Evolutionary conservation across 1,139 yeast species (phyloP).

Genomic region (Geotrichum australiense): DNA sequence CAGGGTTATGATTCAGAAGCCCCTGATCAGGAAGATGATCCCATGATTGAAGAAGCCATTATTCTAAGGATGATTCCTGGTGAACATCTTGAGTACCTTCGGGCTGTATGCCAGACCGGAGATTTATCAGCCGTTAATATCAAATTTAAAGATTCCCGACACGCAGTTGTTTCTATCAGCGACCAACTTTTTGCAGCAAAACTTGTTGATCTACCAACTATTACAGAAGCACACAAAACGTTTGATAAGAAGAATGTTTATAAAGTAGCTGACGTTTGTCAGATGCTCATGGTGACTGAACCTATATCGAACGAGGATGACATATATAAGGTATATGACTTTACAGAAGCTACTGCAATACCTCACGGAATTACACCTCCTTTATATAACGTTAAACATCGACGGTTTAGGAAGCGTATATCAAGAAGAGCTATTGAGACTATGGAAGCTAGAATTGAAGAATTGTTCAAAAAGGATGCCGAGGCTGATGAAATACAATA

Average conservation of each 20-base stretch:
- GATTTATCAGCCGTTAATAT: conserved; percentile 67
- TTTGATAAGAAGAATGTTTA: conserved; percentile 83
- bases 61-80: conserved; percentile 75
- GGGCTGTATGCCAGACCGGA: conserved; percentile 72
- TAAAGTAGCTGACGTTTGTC: conserved; percentile 81
- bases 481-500: conserved; percentile 78
- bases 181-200: conserved; percentile 71
- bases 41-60: conserved; percentile 80
- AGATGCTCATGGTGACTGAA: conserved; percentile 71
- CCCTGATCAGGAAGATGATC: conserved; percentile 93
- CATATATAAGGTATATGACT: conserved; percentile 37
- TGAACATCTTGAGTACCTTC: conserved; percentile 68
- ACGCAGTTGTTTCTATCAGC: conserved; percentile 58
- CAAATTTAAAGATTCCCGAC: conserved; percentile 73
- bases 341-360: conserved; percentile 42
- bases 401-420: conserved; percentile 48
- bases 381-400: conserved; percentile 46
- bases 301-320: conserved; percentile 54
- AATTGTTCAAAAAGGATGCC: conserved; percentile 64
- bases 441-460: conserved; percentile 74
- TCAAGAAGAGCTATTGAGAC: conserved; percentile 47
- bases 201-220: conserved; percentile 81
- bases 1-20: conserved; percentile 98
- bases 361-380: conserved; percentile 86
- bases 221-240: conserved; percentile 82